Base-by-base conservation (phyloP, 2,329 filamentous ascomycete species). In the Verticillium isaacii region DNA sequence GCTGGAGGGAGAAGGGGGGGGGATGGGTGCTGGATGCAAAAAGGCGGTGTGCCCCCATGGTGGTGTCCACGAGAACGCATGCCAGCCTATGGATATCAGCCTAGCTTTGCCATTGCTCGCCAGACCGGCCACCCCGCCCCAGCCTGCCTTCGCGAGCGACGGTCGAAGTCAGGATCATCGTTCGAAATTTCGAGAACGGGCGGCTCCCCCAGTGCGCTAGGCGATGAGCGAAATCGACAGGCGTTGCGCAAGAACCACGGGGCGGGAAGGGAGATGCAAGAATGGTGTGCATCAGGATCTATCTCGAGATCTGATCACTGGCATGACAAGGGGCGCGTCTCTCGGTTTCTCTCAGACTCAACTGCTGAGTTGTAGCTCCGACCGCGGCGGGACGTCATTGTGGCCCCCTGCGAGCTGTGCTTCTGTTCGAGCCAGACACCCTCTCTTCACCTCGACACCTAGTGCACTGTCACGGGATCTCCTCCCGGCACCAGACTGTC, bases 31-130 rank as follows among this genome's bases (percentile, higher is more conserved):
- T 56, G 61, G 57, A 56, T 61, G 50, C 45, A 61, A 68, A 68
- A 68, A 67, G 64, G 66, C 66, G 66, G 66, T 68, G 66, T 65
- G 63, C 52, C 61, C 41, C 52, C 25, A 55, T 39, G 41, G 37
- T 64, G 64, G 62, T 64, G 64, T 64, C 59, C 56, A 60, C 17
- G 54, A 56, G 50, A 56, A 36, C 64, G 59, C 54, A 63, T 37
- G 54, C 59, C 45, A 62, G 56, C 63, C 54, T 60, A 62, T 45
- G 41, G 56, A 17, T 34, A 36, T 32, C n/a, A 59, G 64, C 54
- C 56, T 50, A 62, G 36, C 29, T 59, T 60, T 52, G 52, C 52
- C 59, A 57, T 23, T 29, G 11, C 45, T 52, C 45, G 19, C n/a
- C 23, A 8, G 12, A 25, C 45, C 19, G 45, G 5, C 45, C n/a